Conservation (phyloP, 2,329 filamentous ascomycete species). For the Aspergillus sp. region DNA sequence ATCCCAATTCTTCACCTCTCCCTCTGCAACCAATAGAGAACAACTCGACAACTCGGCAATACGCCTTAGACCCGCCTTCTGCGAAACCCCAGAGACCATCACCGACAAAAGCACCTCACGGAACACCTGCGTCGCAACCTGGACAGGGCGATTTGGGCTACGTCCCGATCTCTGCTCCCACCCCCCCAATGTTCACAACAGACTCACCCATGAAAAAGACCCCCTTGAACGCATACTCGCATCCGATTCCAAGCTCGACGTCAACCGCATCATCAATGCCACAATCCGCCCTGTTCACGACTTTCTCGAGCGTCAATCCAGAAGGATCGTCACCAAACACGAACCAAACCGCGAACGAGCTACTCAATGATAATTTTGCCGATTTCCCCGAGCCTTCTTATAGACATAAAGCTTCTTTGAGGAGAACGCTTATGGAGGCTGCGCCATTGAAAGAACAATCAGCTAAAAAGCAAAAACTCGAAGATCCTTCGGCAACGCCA, state of each 20-base stretch:
- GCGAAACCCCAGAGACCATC: slow-evolving; percentile 49
- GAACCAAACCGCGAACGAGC: slow-evolving; percentile 30
- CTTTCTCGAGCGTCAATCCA: slow-evolving; percentile 39
- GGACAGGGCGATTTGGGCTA: slow-evolving; percentile 52
- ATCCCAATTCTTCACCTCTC: slow-evolving; percentile 39
- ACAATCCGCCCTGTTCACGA: slow-evolving; percentile 42
- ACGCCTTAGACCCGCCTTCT: slow-evolving; percentile 57
- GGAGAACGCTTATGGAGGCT: slow-evolving; percentile 62
- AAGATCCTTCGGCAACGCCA: slow-evolving; percentile 43
- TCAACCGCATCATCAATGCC: slow-evolving; percentile 25
- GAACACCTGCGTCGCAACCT: slow-evolving; percentile 48
- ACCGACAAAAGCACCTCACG: slow-evolving; percentile 57
- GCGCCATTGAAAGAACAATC: slow-evolving; percentile 63
- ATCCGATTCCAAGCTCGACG: slow-evolving; percentile 1
- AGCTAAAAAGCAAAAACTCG: slow-evolving; percentile 59
- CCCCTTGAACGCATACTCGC: slow-evolving; percentile 24
- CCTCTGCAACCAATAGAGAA: slow-evolving; percentile 38
- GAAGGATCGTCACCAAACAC: slow-evolving; percentile 41
- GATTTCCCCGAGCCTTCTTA: slow-evolving; percentile 42
- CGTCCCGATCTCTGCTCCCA: slow-evolving; percentile 51
- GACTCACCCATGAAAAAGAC: slow-evolving; percentile 43
- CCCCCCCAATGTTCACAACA: slow-evolving; percentile 36
- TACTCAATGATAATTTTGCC: slow-evolving; percentile 38
- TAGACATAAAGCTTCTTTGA: slow-evolving; percentile 38
- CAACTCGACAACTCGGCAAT: slow-evolving; percentile 47